phyloP scores from a whole-genome alignment of 306 rosid genomes.

The Senna tora region DNA sequence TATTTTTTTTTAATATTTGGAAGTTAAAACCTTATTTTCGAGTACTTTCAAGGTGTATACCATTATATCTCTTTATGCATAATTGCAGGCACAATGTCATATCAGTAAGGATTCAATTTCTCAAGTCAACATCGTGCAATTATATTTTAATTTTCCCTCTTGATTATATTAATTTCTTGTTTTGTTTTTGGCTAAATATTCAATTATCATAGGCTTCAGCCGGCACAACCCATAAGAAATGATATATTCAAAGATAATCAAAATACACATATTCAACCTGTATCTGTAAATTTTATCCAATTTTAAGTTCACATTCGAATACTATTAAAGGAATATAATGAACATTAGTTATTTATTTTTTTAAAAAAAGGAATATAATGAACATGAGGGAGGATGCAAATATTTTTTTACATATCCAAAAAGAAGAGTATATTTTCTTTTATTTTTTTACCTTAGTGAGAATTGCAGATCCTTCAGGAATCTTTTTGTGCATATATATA shows the following conservation, averaged over 20 bases:
- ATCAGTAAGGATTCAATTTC: conserved; percentile 27
- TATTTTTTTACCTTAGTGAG: too few relatives aligned
- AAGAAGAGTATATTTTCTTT: too few relatives aligned
- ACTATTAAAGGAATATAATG: too few relatives aligned
- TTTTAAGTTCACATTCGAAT: too few relatives aligned
- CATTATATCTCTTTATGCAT: conserved; percentile 12
- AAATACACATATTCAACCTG: neutral
- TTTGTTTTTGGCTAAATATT: neutral
- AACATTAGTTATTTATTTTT: too few relatives aligned
- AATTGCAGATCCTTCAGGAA: too few relatives aligned
- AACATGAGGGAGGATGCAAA: too few relatives aligned
- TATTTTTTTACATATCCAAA: too few relatives aligned
- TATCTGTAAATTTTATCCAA: too few relatives aligned
- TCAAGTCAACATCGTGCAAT: neutral
- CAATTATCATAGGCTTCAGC: neutral
- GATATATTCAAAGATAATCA: neutral
- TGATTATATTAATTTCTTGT: neutral
- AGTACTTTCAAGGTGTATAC: neutral
- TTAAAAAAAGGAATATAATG: too few relatives aligned
- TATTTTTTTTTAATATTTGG: conserved; percentile 1
- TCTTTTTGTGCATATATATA: too few relatives aligned
- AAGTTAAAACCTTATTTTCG: conserved; percentile 24
- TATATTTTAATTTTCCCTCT: neutral
- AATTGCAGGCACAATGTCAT: conserved; percentile 42
- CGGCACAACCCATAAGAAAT: too few relatives aligned